Base-by-base conservation (phyloP, 2,329 filamentous ascomycete species). In the Cryphonectria nitschkei region DNA sequence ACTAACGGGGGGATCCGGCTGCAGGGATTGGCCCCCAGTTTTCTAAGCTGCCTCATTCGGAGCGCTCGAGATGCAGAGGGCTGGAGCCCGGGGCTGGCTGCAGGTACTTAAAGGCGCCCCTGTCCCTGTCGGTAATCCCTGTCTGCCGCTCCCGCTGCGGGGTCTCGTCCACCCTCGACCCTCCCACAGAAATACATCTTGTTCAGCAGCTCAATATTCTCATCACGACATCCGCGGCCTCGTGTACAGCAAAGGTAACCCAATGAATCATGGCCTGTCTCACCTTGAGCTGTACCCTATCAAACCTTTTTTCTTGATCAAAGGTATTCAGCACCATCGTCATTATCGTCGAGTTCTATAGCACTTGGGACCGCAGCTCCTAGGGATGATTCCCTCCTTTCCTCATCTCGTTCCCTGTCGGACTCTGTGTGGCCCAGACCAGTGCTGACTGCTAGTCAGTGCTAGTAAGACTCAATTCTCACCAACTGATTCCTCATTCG, bases 111-210 rank as follows among this genome's bases (percentile, higher is more conserved):
- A 2, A 16, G 26, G 13, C 16, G 13, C 54, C 26, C 54, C 54
- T 32, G 54, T 19, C 54, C 54, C 54, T 58, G 26, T 14, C 7
- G 3, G 8, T 14, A 16, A 8, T 5, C 54, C 54, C 54, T 32
- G 54, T 58, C 54, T 58, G 54, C 54, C 54, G 54, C 54, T 58
- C 54, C 54, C 54, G 54, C 54, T 58, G 54, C 54, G 54, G 54
- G 54, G 54, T 34, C 29, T 32, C 6, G 52, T 32, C 13, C 54
- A 3, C 26, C 14, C 9, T 11, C 54, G 7, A 32, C 54, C 50
- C 8, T 54, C 50, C 3, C 2, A 26, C n/a, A n/a, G 9, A 56
- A 29, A 14, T 3, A n/a, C 50, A 54, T 5, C 46, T 9, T 52
- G 19, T 26, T 9, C 46, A 52, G 19, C 52, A 29, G 52, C 43